Percentiles rank a stretch among this genome's conserved stretches.
phyloP scores from a whole-genome alignment of 2,329 filamentous ascomycete genomes.

The Arthrobotrys iridis region DNA sequence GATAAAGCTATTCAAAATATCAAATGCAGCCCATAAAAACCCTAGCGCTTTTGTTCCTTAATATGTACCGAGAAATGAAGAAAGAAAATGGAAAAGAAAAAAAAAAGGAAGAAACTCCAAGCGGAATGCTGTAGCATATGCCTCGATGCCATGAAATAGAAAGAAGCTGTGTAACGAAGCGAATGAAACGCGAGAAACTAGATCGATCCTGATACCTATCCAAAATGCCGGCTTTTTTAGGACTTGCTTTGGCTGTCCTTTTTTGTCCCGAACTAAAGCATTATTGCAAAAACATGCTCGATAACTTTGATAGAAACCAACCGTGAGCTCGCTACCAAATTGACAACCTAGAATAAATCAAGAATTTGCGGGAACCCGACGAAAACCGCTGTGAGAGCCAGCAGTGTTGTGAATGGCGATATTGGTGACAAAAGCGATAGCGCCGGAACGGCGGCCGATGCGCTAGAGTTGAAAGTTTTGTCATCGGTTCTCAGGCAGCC shows the following conservation, averaged over 20 bases:
- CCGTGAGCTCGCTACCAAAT: background rate
- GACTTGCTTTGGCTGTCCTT: background rate
- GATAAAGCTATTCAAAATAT: background rate
- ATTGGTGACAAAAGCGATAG: background rate
- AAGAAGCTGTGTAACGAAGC: slow-evolving; percentile 5
- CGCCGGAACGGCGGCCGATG: background rate
- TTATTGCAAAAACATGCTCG: slow-evolving; percentile 5
- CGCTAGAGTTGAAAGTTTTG: slow-evolving; percentile 23
- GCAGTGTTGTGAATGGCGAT: slow-evolving; percentile 25
- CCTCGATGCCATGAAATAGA: slow-evolving; percentile 15
- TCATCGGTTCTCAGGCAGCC: slow-evolving; percentile 42
- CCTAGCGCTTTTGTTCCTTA: slow-evolving; percentile 20
- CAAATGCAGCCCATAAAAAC: slow-evolving; percentile 2
- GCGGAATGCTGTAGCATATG: slow-evolving; percentile 46
- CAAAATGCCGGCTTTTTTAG: slow-evolving; percentile 51
- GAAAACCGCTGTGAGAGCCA: slow-evolving; percentile 11
- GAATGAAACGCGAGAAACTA: background rate
- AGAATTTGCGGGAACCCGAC: slow-evolving; percentile 30
- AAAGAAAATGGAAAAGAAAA: background rate
- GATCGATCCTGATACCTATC: slow-evolving; percentile 29
- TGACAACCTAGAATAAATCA: slow-evolving; percentile 22
- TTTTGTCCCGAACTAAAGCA: slow-evolving; percentile 17
- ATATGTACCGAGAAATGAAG: slow-evolving; percentile 46
- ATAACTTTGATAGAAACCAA: background rate
- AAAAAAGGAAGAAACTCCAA: slow-evolving; percentile 51